Base-by-base conservation (phyloP, 1,284 basidiomycete genomes). In the Malassezia cuniculi region DNA sequence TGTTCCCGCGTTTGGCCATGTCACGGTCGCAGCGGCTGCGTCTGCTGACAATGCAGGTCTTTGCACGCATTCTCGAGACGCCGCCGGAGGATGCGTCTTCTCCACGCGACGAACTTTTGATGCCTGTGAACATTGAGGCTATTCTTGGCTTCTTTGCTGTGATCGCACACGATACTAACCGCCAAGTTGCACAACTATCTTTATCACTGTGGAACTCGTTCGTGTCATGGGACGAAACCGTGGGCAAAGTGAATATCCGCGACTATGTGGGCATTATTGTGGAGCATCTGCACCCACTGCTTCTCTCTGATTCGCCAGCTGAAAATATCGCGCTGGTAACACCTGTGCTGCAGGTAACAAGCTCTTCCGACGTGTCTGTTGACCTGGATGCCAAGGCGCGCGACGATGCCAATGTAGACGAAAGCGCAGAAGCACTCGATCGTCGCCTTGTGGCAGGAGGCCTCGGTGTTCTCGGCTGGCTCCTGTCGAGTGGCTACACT, bases 121-220 rank as follows among this genome's bases (percentile, higher is more conserved):
- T 76, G 45, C 66, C 83, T 0, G 69, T 69, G 34, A 80, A 83
- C 19, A 71, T 74, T 38, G 79, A 85, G 52, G 66, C 74, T 26
- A 72, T 87, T 21, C 68, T 89, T 1, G 86, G 84, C 0, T 76
- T 81, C 6, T 90, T 85, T 85, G 76, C 73, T 42, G 74, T 85
- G 51, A 72, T 78, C 3, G 73, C 77, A 14, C 75, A 80, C 59
- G 85, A 89, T 52, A 68, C 77, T 16, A 85, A 86, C 55, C 73
- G 78, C 12, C 68, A 71, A 3, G 78, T 85, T 12, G 68, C 77
- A 3, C 54, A 63, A 1, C 61, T 70, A 12, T 78, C 78, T 0
- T 62, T 66, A 11, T 71, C 50, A 1, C 72, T 76, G 9, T 83
- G 81, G 80, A 67, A 65, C 10, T 64, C 71, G 6, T 62, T 70